These are phyloP conservation scores for Trichoderma semiorbis DNA, from an alignment of 2,329 filamentous ascomycete species.

Conservation along the genomic window DNA sequence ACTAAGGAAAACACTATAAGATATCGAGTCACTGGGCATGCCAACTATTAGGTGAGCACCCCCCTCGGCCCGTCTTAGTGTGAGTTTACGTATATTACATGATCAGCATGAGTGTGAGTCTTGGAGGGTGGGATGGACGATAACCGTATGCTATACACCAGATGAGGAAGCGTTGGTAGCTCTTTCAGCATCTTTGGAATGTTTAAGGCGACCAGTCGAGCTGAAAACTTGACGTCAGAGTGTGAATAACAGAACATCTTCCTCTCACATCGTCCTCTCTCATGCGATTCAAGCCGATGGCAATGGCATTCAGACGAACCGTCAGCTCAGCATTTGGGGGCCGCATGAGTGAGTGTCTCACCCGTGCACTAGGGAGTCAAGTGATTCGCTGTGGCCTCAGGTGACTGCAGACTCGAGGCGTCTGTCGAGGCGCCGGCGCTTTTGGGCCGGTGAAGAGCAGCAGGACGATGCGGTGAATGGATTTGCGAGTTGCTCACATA, in stretches of 20 bases:
- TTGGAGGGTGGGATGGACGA: not conserved
- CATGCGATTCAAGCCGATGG: not conserved
- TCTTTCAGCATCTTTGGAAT: not conserved
- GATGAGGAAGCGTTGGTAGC: not conserved
- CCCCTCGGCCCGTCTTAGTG: not conserved
- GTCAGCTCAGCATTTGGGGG: not conserved
- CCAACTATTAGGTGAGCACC: not conserved
- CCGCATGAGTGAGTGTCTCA: conserved; percentile 8
- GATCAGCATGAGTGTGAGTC: not conserved
- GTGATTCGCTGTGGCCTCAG: conserved; percentile 12
- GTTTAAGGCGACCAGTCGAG: not conserved
- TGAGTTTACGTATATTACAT: not conserved
- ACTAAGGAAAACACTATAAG: not conserved
- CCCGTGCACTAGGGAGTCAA: conserved; percentile 11
- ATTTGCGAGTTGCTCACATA: not conserved
- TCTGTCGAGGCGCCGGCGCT: not conserved
- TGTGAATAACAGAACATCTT: not conserved
- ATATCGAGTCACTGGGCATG: not conserved
- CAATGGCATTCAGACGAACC: not conserved
- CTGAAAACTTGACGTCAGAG: not conserved
- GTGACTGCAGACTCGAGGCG: conserved; percentile 4
- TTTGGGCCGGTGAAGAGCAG: not conserved
- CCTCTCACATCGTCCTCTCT: not conserved
- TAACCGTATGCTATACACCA: not conserved
- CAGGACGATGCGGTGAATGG: not conserved